These are phyloP conservation scores for Mrakia hoshinonis DNA, from an alignment of 768 basidiomycete species.

Conservation along the genomic window DNA sequence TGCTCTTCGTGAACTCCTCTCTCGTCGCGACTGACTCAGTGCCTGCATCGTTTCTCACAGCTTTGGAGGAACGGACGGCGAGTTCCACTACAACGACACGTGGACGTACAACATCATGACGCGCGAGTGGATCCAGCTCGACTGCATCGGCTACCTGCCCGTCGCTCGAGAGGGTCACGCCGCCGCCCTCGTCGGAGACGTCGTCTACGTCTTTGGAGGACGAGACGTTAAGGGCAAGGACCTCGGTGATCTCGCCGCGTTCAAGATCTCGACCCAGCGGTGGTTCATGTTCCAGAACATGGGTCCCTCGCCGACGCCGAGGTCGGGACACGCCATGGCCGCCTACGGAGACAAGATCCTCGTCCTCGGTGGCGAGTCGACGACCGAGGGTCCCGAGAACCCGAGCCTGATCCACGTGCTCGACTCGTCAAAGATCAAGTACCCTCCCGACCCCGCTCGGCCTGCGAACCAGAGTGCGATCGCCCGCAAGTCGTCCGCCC, in stretches of 20 bases:
- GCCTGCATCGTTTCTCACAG: conserved; percentile 45
- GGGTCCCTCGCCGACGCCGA: conserved; percentile 85
- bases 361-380: conserved; percentile 88
- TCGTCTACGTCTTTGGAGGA: conserved; percentile 95
- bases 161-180: conserved; percentile 93
- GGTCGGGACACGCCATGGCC: conserved; percentile 98
- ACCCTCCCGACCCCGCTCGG: conserved; percentile 58
- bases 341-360: conserved; percentile 71
- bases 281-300: conserved; percentile 99
- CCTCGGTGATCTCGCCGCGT: conserved; percentile 84
- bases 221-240: conserved; percentile 96
- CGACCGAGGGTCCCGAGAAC: conserved; percentile 58
- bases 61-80: conserved; percentile 97
- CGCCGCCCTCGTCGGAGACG: conserved; percentile 90
- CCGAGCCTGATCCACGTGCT: conserved; percentile 75
- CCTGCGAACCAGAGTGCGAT: conserved; percentile 35
- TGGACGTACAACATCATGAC: conserved; percentile 85
- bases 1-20: conserved; percentile 30
- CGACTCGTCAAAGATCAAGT: conserved; percentile 94
- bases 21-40: background rate
- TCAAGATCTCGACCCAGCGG: conserved; percentile 91
- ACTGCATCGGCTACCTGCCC: conserved; percentile 94
- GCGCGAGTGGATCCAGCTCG: conserved; percentile 76
- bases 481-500: conserved; percentile 31
- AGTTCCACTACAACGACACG: conserved; percentile 97